These are phyloP conservation scores for Toxoplasma gondii DNA, from an alignment of 169 alveolate genomes.

Conservation along the genomic window DNA sequence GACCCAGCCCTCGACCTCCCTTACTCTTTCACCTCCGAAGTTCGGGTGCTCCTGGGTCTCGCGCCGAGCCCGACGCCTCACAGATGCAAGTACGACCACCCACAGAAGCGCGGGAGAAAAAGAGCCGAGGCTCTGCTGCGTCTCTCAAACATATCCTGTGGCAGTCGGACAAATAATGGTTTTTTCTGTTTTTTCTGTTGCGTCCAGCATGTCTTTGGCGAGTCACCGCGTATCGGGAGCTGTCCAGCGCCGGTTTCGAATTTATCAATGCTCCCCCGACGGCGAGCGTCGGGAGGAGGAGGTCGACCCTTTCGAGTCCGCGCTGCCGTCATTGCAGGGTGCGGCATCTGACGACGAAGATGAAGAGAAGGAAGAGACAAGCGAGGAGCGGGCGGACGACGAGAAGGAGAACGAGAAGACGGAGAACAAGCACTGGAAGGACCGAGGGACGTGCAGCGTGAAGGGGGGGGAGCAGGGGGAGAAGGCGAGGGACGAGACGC, in stretches of 20 bases:
- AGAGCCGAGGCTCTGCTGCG: background rate
- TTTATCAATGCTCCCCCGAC: constrained; percentile 4
- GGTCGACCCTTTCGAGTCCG: constrained; percentile 4
- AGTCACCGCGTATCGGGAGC: constrained; percentile 26
- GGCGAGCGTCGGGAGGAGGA: constrained; percentile 15
- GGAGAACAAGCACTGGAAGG: constrained; percentile 10
- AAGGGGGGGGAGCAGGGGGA: background rate
- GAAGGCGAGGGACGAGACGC: background rate
- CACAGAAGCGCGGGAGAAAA: background rate
- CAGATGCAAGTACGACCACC: constrained; percentile 20
- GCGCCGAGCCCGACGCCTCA: constrained; percentile 25
- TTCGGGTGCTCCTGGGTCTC: constrained; percentile 36
- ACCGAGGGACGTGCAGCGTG: background rate
- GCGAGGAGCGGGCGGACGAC: background rate
- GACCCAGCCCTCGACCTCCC: background rate
- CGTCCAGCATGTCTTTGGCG: constrained; percentile 44
- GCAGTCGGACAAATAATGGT: background rate
- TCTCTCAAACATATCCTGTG: too few species aligned
- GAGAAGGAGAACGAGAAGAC: background rate
- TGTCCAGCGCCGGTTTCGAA: constrained; percentile 7
- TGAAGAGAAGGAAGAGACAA: background rate
- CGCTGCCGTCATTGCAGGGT: background rate
- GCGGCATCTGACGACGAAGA: background rate
- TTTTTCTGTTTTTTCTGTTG: background rate
- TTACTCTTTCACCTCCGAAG: background rate